Evolutionary conservation across 208 protist species (phyloP).

Genomic region (Acanthamoeba castellanii): DNA sequence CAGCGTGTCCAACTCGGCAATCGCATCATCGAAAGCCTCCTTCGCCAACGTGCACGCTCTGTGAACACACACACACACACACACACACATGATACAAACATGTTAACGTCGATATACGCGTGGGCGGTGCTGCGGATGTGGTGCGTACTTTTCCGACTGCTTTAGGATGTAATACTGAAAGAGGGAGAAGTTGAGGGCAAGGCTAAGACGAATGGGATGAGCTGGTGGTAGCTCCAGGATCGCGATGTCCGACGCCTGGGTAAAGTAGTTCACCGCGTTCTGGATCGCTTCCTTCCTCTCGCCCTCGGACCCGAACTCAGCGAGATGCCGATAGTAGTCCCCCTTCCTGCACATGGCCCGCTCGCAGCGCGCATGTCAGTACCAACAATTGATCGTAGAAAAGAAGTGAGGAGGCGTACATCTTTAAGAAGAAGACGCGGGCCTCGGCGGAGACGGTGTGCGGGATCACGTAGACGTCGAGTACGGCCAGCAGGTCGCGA

Average conservation of each 20-base stretch:
- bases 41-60: conserved; percentile 97
- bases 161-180: conserved; percentile 99
- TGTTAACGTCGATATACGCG: not conserved
- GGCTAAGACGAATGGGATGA: conserved; percentile 98
- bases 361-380: too few species aligned
- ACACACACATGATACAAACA: not conserved
- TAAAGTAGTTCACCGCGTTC: conserved; percentile 89
- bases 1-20: conserved; percentile 97
- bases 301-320: conserved; percentile 95
- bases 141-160: conserved; percentile 90
- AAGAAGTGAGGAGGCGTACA: conserved; percentile 90
- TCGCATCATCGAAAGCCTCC: conserved; percentile 96
- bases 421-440: conserved; percentile 97
- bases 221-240: conserved; percentile 92
- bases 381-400: not conserved
- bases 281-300: conserved; percentile 88
- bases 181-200: conserved; percentile 99
- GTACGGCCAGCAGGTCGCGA: conserved; percentile 75
- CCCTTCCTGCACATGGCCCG: conserved; percentile 79
- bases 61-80: not conserved
- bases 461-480: conserved; percentile 78
- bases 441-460: conserved; percentile 80
- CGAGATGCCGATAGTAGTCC: conserved; percentile 98
- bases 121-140: not conserved
- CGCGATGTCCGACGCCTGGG: conserved; percentile 85